phyloP scores from a whole-genome alignment of 164 flowering plant genomes.

The Kingdonia uniflora region DNA sequence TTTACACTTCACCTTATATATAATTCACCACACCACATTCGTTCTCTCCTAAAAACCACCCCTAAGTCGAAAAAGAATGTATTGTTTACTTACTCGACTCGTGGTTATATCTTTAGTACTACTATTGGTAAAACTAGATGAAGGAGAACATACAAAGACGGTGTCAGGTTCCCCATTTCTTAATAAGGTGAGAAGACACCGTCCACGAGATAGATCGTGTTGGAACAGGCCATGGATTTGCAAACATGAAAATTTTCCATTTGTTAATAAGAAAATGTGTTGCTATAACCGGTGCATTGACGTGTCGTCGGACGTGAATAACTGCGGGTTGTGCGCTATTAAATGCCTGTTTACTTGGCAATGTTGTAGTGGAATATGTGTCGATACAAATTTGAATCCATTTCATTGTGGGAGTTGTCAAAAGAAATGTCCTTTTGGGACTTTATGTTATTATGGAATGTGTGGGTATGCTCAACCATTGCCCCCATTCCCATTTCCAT shows the following conservation, averaged over 20 bases:
- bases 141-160: conserved; percentile 5
- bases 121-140: neutral
- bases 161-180: conserved; percentile 29
- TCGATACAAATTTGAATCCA: conserved; percentile 29
- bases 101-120: neutral
- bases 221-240: conserved; percentile 57
- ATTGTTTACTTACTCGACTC: neutral
- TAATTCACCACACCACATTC: neutral
- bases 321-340: conserved; percentile 58
- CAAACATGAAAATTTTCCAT: conserved; percentile 8
- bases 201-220: conserved; percentile 29
- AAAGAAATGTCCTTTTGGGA: conserved; percentile 31
- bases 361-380: conserved; percentile 60
- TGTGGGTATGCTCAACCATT: conserved; percentile 57
- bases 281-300: conserved; percentile 56
- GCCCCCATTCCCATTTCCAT: conserved; percentile 29
- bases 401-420: conserved; percentile 58
- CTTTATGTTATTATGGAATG: conserved; percentile 48
- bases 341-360: conserved; percentile 57
- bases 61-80: conserved; percentile 13
- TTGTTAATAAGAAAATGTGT: conserved; percentile 24
- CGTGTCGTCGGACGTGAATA: conserved; percentile 32
- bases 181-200: conserved; percentile 13
- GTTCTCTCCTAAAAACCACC: neutral
- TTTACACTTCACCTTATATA: conserved; percentile 8